Percentiles rank a stretch among this genome's conserved stretches.
phyloP scores from a whole-genome alignment of 2,329 filamentous ascomycete genomes.

The Clarireedia hainanense region DNA sequence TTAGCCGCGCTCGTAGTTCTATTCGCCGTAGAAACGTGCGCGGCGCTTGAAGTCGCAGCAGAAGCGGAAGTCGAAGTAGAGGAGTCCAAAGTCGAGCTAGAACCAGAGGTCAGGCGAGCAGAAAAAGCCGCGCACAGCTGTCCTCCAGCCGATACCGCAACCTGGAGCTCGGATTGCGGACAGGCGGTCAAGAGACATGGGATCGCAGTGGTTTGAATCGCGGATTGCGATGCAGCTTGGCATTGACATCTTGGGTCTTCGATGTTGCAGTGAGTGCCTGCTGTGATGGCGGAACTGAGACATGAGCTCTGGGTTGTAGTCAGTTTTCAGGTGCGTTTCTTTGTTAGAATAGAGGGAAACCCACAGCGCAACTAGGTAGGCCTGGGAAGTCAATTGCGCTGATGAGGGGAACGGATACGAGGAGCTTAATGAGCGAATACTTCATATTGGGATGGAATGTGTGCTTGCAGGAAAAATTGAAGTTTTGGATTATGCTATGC shows the following conservation, averaged over 20 bases:
- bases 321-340: background rate
- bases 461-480: background rate
- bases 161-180: slow-evolving; percentile 20
- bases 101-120: slow-evolving; percentile 8
- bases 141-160: slow-evolving; percentile 29
- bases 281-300: slow-evolving; percentile 30
- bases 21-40: too few relatives aligned
- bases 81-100: too few relatives aligned
- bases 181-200: slow-evolving; percentile 30
- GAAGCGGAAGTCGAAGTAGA: too few relatives aligned
- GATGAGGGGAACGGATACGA: slow-evolving; percentile 31
- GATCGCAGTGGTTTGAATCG: slow-evolving; percentile 28
- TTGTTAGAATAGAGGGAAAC: slow-evolving; percentile 16
- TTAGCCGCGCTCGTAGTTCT: too few relatives aligned
- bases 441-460: slow-evolving; percentile 33
- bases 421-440: slow-evolving; percentile 28
- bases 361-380: slow-evolving; percentile 36
- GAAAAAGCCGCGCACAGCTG: slow-evolving; percentile 28
- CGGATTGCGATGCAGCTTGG: slow-evolving; percentile 14
- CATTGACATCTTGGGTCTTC: slow-evolving; percentile 35
- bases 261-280: slow-evolving; percentile 31
- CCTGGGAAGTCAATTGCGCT: slow-evolving; percentile 33
- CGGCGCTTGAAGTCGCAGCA: too few relatives aligned
- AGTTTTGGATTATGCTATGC: background rate
- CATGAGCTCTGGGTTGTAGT: slow-evolving; percentile 22